These are phyloP conservation scores for Boletus vermiculosoides DNA, from an alignment of 768 basidiomycete species.

Conservation along the genomic window DNA sequence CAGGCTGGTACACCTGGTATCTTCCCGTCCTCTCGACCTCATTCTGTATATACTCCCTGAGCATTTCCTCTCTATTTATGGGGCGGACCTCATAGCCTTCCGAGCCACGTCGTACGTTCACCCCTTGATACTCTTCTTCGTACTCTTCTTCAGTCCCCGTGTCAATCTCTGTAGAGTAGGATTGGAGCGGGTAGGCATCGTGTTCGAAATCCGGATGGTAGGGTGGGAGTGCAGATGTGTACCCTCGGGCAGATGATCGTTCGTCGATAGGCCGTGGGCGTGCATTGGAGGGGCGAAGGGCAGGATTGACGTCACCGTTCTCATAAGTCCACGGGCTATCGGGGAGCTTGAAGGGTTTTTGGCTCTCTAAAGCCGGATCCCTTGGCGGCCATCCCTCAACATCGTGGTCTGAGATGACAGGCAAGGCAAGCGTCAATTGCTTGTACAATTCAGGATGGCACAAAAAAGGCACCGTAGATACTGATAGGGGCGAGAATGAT, in stretches of 20 bases:
- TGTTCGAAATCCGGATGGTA: conserved; percentile 72
- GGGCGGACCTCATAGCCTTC: conserved; percentile 78
- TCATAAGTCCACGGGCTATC: conserved; percentile 85
- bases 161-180: conserved; percentile 19
- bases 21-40: conserved; percentile 55
- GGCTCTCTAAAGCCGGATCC: conserved; percentile 47
- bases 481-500: conserved; percentile 1
- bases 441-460: not conserved
- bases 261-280: conserved; percentile 31
- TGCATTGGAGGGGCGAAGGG: conserved; percentile 62
- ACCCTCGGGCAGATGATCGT: conserved; percentile 30
- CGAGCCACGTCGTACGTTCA: conserved; percentile 63
- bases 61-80: conserved; percentile 61
- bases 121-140: conserved; percentile 35
- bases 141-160: conserved; percentile 34
- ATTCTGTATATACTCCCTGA: conserved; percentile 53
- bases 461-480: conserved; percentile 3
- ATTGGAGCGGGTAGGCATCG: conserved; percentile 24
- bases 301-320: conserved; percentile 73
- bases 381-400: conserved; percentile 69
- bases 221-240: conserved; percentile 57
- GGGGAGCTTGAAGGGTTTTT: conserved; percentile 48
- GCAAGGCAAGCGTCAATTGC: conserved; percentile 13
- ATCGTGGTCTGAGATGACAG: conserved; percentile 31
- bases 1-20: conserved; percentile 69